Evolutionary conservation across 2,329 filamentous ascomycete genomes (phyloP).

Genomic region (Cordyceps fumosorosea): DNA sequence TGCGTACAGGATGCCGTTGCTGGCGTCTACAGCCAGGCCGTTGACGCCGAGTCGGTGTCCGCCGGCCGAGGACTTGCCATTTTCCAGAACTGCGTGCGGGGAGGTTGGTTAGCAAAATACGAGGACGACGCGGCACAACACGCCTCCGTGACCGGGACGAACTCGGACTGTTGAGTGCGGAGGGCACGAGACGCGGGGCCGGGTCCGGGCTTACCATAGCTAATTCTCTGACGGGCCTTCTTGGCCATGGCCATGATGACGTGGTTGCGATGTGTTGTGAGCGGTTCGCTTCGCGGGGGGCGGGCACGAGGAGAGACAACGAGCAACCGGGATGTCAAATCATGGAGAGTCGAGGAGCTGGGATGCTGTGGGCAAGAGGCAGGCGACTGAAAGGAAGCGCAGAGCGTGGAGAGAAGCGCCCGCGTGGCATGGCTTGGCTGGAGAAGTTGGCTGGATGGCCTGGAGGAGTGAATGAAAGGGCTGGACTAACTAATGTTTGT

Average conservation of each 20-base stretch:
- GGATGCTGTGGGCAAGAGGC: neutral
- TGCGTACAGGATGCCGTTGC: slow-evolving; percentile 78
- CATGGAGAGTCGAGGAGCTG: neutral
- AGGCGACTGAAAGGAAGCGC: neutral
- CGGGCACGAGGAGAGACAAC: neutral
- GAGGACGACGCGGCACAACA: neutral
- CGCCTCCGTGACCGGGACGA: no score
- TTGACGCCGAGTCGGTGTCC: slow-evolving; percentile 94
- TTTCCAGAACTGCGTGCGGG: slow-evolving; percentile 45
- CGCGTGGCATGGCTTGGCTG: slow-evolving; percentile 12
- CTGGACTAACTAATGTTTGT: neutral
- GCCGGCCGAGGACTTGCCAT: slow-evolving; percentile 53
- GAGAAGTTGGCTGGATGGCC: neutral
- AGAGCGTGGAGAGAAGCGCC: slow-evolving; percentile 3
- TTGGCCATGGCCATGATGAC: slow-evolving; percentile 47
- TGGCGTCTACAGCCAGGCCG: slow-evolving; percentile 78
- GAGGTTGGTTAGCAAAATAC: slow-evolving; percentile 12
- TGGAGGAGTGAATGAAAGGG: neutral
- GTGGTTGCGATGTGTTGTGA: neutral
- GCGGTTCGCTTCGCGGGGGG: neutral
- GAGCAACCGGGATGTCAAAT: neutral
- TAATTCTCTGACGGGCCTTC: slow-evolving; percentile 64
- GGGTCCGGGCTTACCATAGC: slow-evolving; percentile 47
- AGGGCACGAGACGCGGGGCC: slow-evolving; percentile 9
- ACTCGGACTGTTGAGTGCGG: slow-evolving; percentile 6